Evolutionary conservation across 345 rosid genomes (phyloP).

Genomic region (Dipteronia sinensis): DNA sequence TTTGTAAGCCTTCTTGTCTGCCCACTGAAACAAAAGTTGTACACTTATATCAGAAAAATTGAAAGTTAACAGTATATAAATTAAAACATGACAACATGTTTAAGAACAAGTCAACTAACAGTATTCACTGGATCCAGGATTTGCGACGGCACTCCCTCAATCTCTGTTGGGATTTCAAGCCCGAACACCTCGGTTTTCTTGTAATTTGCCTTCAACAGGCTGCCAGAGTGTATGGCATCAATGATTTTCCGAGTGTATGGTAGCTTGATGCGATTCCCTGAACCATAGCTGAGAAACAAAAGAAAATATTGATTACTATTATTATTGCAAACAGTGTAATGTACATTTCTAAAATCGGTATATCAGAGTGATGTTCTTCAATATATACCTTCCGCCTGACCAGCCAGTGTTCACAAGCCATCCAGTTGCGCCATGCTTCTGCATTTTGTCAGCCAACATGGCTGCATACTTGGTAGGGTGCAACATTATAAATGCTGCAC

Average conservation of each 20-base stretch:
- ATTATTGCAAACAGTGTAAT: neutral
- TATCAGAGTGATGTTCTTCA: neutral
- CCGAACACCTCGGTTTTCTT: constrained; percentile 81
- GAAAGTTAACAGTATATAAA: too few relatives aligned
- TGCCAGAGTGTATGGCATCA: constrained; percentile 86
- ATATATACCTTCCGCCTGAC: constrained; percentile 89
- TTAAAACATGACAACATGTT: neutral
- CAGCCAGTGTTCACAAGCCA: constrained; percentile 99
- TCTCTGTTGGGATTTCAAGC: constrained; percentile 73
- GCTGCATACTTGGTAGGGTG: constrained; percentile 99
- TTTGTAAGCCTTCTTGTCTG: constrained; percentile 76
- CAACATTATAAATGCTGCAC: constrained; percentile 96
- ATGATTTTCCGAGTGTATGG: constrained; percentile 87
- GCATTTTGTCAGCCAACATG: constrained; percentile 96
- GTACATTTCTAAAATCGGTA: neutral
- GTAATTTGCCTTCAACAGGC: constrained; percentile 61
- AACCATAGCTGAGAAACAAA: constrained; percentile 60
- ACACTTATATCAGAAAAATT: constrained; percentile 3
- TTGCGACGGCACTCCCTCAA: constrained; percentile 84
- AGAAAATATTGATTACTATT: neutral
- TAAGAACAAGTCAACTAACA: constrained; percentile 40
- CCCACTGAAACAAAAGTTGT: constrained; percentile 57
- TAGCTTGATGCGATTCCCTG: constrained; percentile 82
- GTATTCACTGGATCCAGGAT: constrained; percentile 80
- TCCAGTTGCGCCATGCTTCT: constrained; percentile 90